Base-by-base conservation (phyloP, 306 rosid genomes). In the Begonia loranthoides region DNA sequence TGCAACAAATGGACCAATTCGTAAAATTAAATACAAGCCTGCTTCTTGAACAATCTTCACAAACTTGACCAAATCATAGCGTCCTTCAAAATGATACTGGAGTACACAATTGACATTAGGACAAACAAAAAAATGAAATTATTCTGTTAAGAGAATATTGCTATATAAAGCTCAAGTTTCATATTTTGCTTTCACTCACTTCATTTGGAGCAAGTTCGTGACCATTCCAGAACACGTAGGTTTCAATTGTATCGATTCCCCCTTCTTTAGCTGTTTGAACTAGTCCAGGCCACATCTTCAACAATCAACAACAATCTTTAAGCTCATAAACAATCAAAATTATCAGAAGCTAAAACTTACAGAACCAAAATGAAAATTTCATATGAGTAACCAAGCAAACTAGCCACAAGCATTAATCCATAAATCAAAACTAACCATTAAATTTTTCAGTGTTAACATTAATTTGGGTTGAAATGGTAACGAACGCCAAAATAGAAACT, bases 141-240 rank as follows among this genome's bases (percentile, higher is more conserved):
- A 5, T 13, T 9, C 15, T 14, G 39, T 28, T 33, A 34, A 53
- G 41, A 9, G 39, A 38, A 28, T 33, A 12, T 6, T 52, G n/a
- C 17, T 6, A 21, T 6, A 53, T 14, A 19, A 12, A 24, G 15
- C 8, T 17, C 13, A 51, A 12, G 15, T 51, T 21, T 22, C 16
- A 21, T 12, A 9, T 13, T 10, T 14, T 50, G 12, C 19, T 51
- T 8, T 15, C 17, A 68, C 83, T 81, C 59, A 88, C 96, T 74
- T 88, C 71, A 69, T 76, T 87, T 0, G 85, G 96, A 68, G 96
- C 77, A 57, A 78, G 93, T 28, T 88, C 96, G 57, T 88, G 96
- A 17, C 96, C 95, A 53, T 88, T 88, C 96, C 96, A 88, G 65
- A 88, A 88, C 38, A 88, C 96, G 60, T 88, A 88, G 34, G 96